Evolutionary conservation across 805 yeast genomes (phyloP).

Genomic region (Jamesozyma rosinii): DNA sequence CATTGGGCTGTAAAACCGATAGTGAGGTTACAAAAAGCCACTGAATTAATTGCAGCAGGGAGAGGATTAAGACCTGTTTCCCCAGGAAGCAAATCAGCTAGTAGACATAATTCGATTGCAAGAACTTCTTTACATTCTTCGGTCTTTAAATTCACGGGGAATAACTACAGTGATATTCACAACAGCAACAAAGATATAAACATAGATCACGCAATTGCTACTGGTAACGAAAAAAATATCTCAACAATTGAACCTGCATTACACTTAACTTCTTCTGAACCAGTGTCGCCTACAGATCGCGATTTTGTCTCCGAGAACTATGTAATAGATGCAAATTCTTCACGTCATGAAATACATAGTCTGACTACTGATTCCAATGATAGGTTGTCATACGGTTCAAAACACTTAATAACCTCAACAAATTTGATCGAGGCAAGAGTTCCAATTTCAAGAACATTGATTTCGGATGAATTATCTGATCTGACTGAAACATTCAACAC

Average conservation of each 20-base stretch:
- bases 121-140: constrained; percentile 5
- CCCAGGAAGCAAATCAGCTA: constrained; percentile 14
- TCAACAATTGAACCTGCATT: background rate
- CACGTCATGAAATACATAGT: background rate
- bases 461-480: constrained; percentile 80
- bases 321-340: background rate
- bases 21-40: constrained; percentile 66
- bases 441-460: constrained; percentile 41
- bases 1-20: constrained; percentile 82
- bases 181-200: background rate
- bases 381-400: constrained; percentile 13
- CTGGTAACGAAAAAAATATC: background rate
- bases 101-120: constrained; percentile 17
- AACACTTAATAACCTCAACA: constrained; percentile 24
- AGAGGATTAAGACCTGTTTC: constrained; percentile 31
- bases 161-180: background rate
- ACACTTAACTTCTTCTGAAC: background rate
- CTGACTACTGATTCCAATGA: constrained; percentile 3
- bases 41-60: constrained; percentile 46
- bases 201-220: background rate
- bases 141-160: background rate
- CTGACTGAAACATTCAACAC: constrained; percentile 81
- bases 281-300: background rate
- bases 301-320: background rate
- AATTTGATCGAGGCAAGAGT: constrained; percentile 34